Evolutionary conservation across 768 basidiomycete genomes (phyloP), one percentile per base, ranked within the genome.

Genomic region (Thelephora aurantiotincta): DNA sequence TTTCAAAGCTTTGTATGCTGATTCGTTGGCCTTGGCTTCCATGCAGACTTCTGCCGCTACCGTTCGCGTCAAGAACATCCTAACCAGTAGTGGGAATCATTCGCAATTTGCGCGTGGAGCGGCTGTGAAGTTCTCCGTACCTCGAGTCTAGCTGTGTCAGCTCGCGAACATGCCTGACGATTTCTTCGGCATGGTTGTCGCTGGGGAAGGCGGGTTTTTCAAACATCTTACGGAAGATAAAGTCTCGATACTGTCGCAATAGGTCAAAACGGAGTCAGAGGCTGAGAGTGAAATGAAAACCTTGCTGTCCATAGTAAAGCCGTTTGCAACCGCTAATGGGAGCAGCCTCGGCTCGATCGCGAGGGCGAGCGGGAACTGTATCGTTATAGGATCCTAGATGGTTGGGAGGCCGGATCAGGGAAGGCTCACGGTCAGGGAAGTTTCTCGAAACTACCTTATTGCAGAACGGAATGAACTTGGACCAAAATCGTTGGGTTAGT

Each of bases 201-300:
- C 68, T 71, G 18, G 71, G 64, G 5, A 65, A 60, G 1, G 70
- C 54, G 14, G 70, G 68, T 51, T 76, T 74, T 60, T 85, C 82
- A 52, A 87, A 87, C 75, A 87, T 86, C 60, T 85, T 85, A 43
- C 85, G 80, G 59, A 88, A 86, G n/a, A 88, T 78, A 55, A 86
- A 88, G 58, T 87, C 78, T 42, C 83, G 82, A 60, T 87, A 84
- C 82, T 87, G 51, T 33, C 26, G 19, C 46, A 18, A 48, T 36
- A 42, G 26, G 47, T 47, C 30, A 51, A 33, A 23, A 45, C 38
- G 22, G 16, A 11, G 36, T 38, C 47, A 22, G 44, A 26, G 35
- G 42, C n/a, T 14, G n/a, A 11, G 35, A 44, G 36, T 30, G 26
- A 30, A 30, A 30, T 4, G 52, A 60, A 48, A 62, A 79, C 83